These are phyloP conservation scores for Nephelium lappaceum DNA, from an alignment of 345 rosid species.

Conservation along the genomic window DNA sequence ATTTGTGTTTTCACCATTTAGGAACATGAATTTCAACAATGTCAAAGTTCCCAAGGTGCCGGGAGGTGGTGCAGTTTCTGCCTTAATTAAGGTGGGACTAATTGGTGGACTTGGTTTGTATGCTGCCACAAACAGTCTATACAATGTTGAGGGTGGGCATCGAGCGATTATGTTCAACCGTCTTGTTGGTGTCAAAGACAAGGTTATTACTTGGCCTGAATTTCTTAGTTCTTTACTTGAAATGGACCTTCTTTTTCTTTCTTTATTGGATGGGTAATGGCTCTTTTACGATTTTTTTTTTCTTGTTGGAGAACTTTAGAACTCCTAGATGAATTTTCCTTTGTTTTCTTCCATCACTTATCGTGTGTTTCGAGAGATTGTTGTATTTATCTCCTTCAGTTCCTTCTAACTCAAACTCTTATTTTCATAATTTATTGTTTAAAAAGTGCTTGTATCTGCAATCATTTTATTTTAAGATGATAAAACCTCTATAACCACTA, in stretches of 20 bases:
- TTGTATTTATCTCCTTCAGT: background rate
- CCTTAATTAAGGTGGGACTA: conserved; percentile 68
- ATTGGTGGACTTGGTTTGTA: conserved; percentile 76
- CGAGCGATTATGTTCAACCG: conserved; percentile 75
- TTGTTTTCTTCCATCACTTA: background rate
- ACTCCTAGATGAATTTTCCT: background rate
- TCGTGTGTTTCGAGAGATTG: background rate
- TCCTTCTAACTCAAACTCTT: background rate
- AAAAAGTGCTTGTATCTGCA: background rate
- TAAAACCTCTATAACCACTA: background rate
- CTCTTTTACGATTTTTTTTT: background rate
- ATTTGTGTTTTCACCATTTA: background rate
- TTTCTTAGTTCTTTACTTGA: background rate
- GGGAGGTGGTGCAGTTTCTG: conserved; percentile 63
- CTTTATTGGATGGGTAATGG: background rate
- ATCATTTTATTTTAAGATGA: background rate
- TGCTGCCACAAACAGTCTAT: conserved; percentile 63
- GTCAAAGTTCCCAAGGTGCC: conserved; percentile 85
- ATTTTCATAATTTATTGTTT: background rate
- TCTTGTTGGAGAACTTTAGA: background rate
- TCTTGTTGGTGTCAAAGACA: conserved; percentile 55
- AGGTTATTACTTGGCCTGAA: conserved; percentile 34
- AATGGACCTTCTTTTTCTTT: background rate
- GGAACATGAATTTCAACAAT: conserved; percentile 56
- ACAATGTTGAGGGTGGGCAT: conserved; percentile 80